Percentiles rank a stretch among this genome's conserved stretches.
These are phyloP conservation scores for Hemileia vastatrix DNA, from an alignment of 1,284 basidiomycete species.

Conservation along the genomic window DNA sequence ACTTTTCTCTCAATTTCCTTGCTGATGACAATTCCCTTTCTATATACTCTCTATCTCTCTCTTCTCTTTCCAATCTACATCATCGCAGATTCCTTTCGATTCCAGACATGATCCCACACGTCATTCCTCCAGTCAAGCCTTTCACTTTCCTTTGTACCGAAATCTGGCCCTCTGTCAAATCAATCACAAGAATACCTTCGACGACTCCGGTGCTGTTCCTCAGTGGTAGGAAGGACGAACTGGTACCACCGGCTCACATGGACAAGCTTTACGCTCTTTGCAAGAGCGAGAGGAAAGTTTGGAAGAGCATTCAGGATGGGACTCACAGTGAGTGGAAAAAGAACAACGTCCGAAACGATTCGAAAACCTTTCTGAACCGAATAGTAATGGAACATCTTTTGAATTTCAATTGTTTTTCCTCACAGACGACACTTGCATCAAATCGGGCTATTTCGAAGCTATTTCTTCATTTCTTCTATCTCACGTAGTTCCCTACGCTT, in stretches of 20 bases:
- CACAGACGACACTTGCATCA: constrained; percentile 22
- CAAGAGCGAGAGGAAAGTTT: constrained; percentile 1
- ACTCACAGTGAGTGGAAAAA: constrained; percentile 22
- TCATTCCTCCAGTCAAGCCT: constrained; percentile 16
- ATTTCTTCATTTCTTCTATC: too few species aligned
- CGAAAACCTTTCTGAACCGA: too few species aligned
- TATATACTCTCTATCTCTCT: neutral
- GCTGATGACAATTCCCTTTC: neutral
- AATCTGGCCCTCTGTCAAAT: constrained; percentile 14
- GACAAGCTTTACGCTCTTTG: constrained; percentile 9
- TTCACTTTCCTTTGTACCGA: constrained; percentile 17
- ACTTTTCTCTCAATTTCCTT: neutral
- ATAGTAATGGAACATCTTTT: too few species aligned
- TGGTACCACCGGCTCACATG: constrained; percentile 15
- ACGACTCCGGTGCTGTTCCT: constrained; percentile 11
- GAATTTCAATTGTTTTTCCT: neutral
- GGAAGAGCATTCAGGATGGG: constrained; percentile 15
- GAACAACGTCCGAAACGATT: too few species aligned
- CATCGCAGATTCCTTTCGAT: constrained; percentile 21
- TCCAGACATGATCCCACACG: constrained; percentile 15
- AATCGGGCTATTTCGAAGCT: constrained; percentile 20
- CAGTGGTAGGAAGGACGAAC: constrained; percentile 11
- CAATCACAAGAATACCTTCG: neutral
- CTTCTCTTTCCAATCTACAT: neutral
- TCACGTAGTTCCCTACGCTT: too few species aligned